Evolutionary conservation across 2,329 filamentous ascomycete genomes (phyloP).

Genomic region (Monilinia vaccinii-corymbosi): DNA sequence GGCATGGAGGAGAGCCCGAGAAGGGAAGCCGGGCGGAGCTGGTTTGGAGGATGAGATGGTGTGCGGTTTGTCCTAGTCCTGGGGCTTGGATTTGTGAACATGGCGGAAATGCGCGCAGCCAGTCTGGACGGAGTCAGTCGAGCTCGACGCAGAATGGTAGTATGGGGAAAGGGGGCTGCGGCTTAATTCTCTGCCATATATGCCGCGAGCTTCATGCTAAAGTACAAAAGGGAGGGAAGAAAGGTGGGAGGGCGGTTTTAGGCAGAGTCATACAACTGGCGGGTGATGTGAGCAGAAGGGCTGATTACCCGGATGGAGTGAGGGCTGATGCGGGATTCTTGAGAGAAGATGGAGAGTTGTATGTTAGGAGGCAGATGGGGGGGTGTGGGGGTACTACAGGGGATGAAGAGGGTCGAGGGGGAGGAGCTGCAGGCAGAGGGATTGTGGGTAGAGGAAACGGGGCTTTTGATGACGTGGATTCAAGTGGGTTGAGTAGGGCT

Average conservation of each 20-base stretch:
- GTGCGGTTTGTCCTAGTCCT: constrained; percentile 20
- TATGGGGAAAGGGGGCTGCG: constrained; percentile 14
- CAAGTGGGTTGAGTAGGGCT: background rate
- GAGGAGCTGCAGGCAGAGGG: background rate
- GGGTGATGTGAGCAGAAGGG: background rate
- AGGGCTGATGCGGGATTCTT: constrained; percentile 6
- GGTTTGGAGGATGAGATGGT: constrained; percentile 20
- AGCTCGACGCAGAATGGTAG: background rate
- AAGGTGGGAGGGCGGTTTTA: background rate
- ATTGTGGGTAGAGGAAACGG: background rate
- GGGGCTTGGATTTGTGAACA: constrained; percentile 10
- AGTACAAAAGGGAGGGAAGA: background rate
- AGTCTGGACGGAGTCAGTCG: background rate
- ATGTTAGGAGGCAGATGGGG: background rate
- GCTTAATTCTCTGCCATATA: constrained; percentile 19
- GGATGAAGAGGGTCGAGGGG: background rate
- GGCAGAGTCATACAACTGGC: background rate
- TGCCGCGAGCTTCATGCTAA: constrained; percentile 11
- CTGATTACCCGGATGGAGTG: constrained; percentile 3
- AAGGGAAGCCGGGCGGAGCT: constrained; percentile 4
- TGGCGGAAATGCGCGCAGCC: background rate
- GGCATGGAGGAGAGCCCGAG: background rate
- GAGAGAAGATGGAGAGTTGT: constrained; percentile 5
- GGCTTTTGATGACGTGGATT: background rate
- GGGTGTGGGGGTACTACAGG: background rate